Evolutionary conservation across 1,139 yeast genomes (phyloP), one percentile per base, ranked within the genome.

Genomic region (Taphrina wiesneri): DNA sequence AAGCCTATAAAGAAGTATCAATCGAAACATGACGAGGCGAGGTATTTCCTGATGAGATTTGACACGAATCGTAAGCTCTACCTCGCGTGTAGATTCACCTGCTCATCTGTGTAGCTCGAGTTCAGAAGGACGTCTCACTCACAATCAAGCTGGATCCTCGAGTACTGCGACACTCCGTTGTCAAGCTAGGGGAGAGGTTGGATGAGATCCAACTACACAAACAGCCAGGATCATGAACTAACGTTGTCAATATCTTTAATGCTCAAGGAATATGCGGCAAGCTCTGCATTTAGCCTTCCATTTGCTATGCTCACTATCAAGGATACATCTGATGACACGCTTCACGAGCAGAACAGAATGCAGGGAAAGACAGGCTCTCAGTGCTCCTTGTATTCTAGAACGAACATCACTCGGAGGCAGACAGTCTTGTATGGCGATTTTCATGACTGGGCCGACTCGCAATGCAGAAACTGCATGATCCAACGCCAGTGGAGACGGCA

Each of bases 101-200:
- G 19, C 19, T 39, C 19, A 39, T 13, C 13, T 19, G 13, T 19
- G 2, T 26, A 60, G 64, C 64, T 9, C 52, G 64, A 19, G 60
- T 46, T 9, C 65, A 62, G 47, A 52, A 54, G 30, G 60, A 62
- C 21, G 60, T 54, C 11, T 43, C 60, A 17, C 13, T 53, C 17
- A 62, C 65, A 15, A 53, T 62, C 54, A 43, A 52, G 39, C 26
- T 53, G 32, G 65, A 62, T 26, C 65, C 65, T n/a, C 21, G 65
- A 17, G 65, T 62, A 26, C 36, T 62, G 3, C 60, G 65, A 17
- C 60, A 53, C 26, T 53, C 60, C 2, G 28, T 62, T n/a, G 47
- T 62, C 46, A 62, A 62, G 36, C 60, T 62, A 6, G 65, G 65
- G 17, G 65, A 62, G 4, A 52, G 45, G 46, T 47, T 62, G 43